Conservation (phyloP, 495 filamentous ascomycete genomes). For the Trichoderma reesei region DNA sequence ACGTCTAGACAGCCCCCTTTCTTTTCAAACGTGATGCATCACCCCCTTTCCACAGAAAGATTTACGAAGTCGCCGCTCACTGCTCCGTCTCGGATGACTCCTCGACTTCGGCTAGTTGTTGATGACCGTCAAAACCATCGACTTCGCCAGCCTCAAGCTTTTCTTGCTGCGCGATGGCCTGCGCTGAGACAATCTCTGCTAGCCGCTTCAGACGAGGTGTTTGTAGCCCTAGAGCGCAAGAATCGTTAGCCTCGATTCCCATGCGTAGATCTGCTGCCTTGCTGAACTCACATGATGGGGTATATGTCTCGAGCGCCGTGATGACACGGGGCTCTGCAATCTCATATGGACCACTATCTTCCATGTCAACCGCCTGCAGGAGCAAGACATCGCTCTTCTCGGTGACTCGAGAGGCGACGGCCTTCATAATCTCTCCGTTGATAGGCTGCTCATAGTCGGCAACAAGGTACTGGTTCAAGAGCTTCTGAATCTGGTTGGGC, state of each 20-base stretch:
- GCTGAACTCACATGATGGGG: slow-evolving; percentile 69
- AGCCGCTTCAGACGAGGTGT: slow-evolving; percentile 87
- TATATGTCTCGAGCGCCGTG: slow-evolving; percentile 94
- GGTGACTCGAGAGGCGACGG: slow-evolving; percentile 90
- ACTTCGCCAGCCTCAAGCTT: slow-evolving; percentile 49
- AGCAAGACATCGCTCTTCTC: slow-evolving; percentile 97
- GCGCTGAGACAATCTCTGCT: slow-evolving; percentile 93
- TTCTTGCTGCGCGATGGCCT: slow-evolving; percentile 89
- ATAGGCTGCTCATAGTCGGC: slow-evolving; percentile 99
- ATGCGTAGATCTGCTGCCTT: not conserved
- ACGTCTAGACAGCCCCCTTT: not conserved
- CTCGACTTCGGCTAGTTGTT: slow-evolving; percentile 33
- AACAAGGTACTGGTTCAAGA: slow-evolving; percentile 96
- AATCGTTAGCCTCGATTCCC: slow-evolving; percentile 11
- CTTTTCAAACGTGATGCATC: not conserved
- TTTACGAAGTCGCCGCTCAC: slow-evolving; percentile 19
- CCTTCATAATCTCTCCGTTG: slow-evolving; percentile 99
- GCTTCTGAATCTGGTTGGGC: slow-evolving; percentile 97
- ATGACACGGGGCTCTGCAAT: slow-evolving; percentile 95
- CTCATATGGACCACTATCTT: slow-evolving; percentile 98
- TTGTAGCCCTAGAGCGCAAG: slow-evolving; percentile 63
- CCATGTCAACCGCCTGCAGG: slow-evolving; percentile 92
- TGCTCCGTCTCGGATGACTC: slow-evolving; percentile 23
- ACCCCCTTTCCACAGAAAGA: slow-evolving; percentile 10
- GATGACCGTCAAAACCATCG: slow-evolving; percentile 31